Evolutionary conservation across 345 rosid genomes (phyloP).

Genomic region (Moringa oleifera): DNA sequence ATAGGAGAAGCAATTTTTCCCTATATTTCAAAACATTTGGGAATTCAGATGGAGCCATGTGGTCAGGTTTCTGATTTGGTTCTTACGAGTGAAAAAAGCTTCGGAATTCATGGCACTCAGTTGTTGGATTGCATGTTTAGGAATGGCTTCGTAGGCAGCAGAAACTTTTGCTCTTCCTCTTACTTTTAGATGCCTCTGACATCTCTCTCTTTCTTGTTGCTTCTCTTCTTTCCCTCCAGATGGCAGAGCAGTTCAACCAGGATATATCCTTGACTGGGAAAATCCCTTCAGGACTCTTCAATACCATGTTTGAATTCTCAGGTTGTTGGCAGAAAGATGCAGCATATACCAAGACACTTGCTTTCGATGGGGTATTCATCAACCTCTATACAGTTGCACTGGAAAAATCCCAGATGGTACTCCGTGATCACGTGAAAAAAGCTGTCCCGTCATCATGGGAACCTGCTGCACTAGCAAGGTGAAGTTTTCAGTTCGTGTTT

Average conservation of each 20-base stretch:
- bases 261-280: conserved; percentile 65
- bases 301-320: conserved; percentile 65
- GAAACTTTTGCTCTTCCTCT: too few relatives aligned
- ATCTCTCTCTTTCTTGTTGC: conserved; percentile 1
- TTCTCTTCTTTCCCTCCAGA: conserved; percentile 28
- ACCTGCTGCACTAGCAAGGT: conserved; percentile 74
- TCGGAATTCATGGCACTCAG: too few relatives aligned
- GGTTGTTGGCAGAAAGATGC: conserved; percentile 79
- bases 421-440: conserved; percentile 56
- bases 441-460: conserved; percentile 74
- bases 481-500: neutral
- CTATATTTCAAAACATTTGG: too few relatives aligned
- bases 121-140: too few relatives aligned
- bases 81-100: too few relatives aligned
- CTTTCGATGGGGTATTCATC: conserved; percentile 70
- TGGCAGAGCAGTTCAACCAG: conserved; percentile 85
- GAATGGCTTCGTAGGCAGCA: too few relatives aligned
- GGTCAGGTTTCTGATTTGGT: too few relatives aligned
- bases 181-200: neutral
- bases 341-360: conserved; percentile 64
- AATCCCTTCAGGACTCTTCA: conserved; percentile 73
- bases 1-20: too few relatives aligned
- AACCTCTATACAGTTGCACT: conserved; percentile 60
- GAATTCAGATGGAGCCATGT: too few relatives aligned
- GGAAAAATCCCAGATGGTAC: conserved; percentile 59